Conservation (phyloP, 345 rosid genomes). For the Brassica carinata region DNA sequence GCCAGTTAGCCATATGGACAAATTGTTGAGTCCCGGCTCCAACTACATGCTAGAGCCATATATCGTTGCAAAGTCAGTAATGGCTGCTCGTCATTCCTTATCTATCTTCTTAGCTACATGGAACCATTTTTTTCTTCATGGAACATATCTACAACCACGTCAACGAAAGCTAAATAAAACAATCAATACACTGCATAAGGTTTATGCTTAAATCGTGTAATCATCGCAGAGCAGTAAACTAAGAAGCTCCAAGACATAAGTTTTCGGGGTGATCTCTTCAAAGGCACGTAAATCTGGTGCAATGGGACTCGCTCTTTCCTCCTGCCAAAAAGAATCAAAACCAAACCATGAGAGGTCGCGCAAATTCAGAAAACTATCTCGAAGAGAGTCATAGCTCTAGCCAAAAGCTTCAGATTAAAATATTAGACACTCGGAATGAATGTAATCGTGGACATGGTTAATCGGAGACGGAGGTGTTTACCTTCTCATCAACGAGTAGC, state of each 20-base stretch:
- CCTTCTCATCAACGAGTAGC: too few relatives aligned
- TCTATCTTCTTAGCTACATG: neutral
- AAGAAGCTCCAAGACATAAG: neutral
- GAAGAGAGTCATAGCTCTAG: too few relatives aligned
- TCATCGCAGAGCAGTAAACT: neutral
- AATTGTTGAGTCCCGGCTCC: neutral
- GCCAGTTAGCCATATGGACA: neutral
- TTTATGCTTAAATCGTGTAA: neutral
- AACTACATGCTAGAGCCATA: neutral
- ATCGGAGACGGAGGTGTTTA: too few relatives aligned
- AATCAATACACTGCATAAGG: neutral
- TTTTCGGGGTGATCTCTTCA: neutral
- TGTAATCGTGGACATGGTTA: too few relatives aligned
- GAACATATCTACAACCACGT: neutral
- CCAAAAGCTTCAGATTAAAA: too few relatives aligned
- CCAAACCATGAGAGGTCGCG: neutral
- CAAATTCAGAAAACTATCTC: too few relatives aligned
- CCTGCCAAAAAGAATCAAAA: neutral
- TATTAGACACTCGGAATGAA: too few relatives aligned
- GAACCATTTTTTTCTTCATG: neutral
- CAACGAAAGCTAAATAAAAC: neutral
- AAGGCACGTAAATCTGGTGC: neutral
- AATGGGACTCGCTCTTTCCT: neutral
- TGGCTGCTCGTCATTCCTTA: neutral
- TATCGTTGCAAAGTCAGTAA: neutral